Evolutionary conservation across 2,329 filamentous ascomycete genomes (phyloP), one percentile per base, ranked within the genome.

Genomic region (Calonectria montana): DNA sequence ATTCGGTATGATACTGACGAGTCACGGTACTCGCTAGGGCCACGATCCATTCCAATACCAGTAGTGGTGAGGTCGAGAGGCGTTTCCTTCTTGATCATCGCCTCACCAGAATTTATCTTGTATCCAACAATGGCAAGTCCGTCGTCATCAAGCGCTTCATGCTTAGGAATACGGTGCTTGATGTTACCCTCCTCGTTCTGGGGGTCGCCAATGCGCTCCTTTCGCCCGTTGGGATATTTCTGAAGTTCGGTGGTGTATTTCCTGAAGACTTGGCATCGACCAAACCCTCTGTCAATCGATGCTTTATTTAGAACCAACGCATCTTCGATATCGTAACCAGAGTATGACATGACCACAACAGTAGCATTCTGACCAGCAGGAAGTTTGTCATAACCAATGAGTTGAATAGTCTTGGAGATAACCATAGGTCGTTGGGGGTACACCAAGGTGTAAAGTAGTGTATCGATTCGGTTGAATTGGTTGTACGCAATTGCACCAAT

Each of bases 301-400:
- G 95, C 96, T 86, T 98, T 98, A 87, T 99, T 99, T 73, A 99
- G 83, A 2, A 99, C 96, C 21, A 99, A 88, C 12, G 97, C 97
- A 88, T 99, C 97, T 87, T 99, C 97, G 77, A 99, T 99, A 91
- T 99, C 97, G 84, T 99, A 99, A 27, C 97, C 97, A 13, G 96
- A 98, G 84, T 97, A 99, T 61, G 96, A 98, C 97, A 99, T 99
- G 85, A 99, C 97, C 7, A 97, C 97, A 29, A 99, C 97, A 1
- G 94, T 98, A 5, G 97, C 97, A 73, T 98, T 98, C 81, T 99
- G 97, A 0, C 97, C 97, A 6, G 97, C 97, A 0, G 97, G 97
- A 16, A 99, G 91, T 82, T 98, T 98, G 84, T 99, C 97, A 81
- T 98, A 99, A 78, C 97, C 95, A 77, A 97, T 94, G 27, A 99